phyloP scores from a whole-genome alignment of 306 rosid species.

The Pterocarpus macrocarpus region DNA sequence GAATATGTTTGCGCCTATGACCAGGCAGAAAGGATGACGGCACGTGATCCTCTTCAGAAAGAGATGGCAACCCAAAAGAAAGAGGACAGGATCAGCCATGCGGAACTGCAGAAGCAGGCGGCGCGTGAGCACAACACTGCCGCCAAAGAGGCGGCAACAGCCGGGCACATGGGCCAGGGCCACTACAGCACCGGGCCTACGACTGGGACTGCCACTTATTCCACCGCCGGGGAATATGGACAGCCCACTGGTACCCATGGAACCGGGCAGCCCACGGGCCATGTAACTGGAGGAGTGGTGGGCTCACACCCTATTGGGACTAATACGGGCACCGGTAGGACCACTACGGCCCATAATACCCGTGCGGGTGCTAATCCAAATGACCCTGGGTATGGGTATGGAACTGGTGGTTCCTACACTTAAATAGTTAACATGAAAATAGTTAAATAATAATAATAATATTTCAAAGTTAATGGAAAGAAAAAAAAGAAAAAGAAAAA shows the following conservation, averaged over 20 bases:
- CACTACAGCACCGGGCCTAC: neutral
- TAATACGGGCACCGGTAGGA: constrained; percentile 53
- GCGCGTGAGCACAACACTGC: constrained; percentile 64
- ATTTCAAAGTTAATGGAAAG: too few relatives aligned
- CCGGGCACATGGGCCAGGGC: constrained; percentile 29
- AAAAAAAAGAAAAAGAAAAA: neutral
- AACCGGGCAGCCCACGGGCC: constrained; percentile 57
- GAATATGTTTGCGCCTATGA: neutral
- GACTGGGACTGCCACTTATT: constrained; percentile 52
- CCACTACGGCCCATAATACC: constrained; percentile 53
- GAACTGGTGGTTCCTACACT: constrained; percentile 53
- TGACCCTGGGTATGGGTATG: constrained; percentile 47
- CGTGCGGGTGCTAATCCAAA: constrained; percentile 45
- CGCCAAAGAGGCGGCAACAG: neutral
- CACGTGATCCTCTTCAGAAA: constrained; percentile 67
- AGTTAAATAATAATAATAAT: neutral
- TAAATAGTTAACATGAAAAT: constrained; percentile 17
- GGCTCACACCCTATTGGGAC: constrained; percentile 63
- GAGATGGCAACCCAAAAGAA: constrained; percentile 69
- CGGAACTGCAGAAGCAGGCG: constrained; percentile 69
- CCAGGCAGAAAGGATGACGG: constrained; percentile 65
- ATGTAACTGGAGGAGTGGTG: constrained; percentile 55
- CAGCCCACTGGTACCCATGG: constrained; percentile 59
- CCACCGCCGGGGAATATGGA: constrained; percentile 56
- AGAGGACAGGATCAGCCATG: constrained; percentile 49